phyloP scores from a whole-genome alignment of 345 rosid genomes.

The Ceriops decandra region DNA sequence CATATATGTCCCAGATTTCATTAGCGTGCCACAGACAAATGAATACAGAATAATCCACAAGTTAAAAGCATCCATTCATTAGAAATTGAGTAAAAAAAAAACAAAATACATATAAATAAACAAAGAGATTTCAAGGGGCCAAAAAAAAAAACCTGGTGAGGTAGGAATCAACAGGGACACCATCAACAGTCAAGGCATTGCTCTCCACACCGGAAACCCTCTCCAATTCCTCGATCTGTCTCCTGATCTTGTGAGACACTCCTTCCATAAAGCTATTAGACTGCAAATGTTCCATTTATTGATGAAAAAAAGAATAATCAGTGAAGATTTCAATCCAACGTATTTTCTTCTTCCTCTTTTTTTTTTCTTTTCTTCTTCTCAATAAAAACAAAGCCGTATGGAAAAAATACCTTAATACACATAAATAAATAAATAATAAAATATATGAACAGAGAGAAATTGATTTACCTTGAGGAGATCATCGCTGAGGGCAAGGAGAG shows the following conservation, averaged over 20 bases:
- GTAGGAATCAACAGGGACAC: conserved; percentile 94
- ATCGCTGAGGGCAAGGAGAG: conserved; percentile 91
- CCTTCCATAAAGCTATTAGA: conserved; percentile 90
- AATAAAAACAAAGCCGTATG: too few relatives aligned
- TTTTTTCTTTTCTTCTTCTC: too few relatives aligned
- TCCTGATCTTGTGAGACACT: conserved; percentile 89
- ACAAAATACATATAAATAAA: too few relatives aligned
- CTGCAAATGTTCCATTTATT: conserved; percentile 35
- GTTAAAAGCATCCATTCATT: too few relatives aligned
- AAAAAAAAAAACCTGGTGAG: conserved; percentile 65
- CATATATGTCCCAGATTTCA: neutral
- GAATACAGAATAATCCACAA: too few relatives aligned
- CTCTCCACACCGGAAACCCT: conserved; percentile 79
- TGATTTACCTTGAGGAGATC: conserved; percentile 78
- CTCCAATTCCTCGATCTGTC: conserved; percentile 98
- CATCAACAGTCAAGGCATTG: conserved; percentile 84
- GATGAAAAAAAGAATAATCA: too few relatives aligned
- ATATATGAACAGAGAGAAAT: neutral
- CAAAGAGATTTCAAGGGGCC: neutral
- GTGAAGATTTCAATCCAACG: too few relatives aligned
- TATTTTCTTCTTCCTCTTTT: too few relatives aligned
- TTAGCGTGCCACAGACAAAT: too few relatives aligned
- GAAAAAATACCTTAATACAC: too few relatives aligned
- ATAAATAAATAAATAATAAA: neutral
- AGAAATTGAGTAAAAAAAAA: too few relatives aligned